These are phyloP conservation scores for Cystobasidiopsis lactophilus DNA, from an alignment of 768 basidiomycete species.

Conservation along the genomic window DNA sequence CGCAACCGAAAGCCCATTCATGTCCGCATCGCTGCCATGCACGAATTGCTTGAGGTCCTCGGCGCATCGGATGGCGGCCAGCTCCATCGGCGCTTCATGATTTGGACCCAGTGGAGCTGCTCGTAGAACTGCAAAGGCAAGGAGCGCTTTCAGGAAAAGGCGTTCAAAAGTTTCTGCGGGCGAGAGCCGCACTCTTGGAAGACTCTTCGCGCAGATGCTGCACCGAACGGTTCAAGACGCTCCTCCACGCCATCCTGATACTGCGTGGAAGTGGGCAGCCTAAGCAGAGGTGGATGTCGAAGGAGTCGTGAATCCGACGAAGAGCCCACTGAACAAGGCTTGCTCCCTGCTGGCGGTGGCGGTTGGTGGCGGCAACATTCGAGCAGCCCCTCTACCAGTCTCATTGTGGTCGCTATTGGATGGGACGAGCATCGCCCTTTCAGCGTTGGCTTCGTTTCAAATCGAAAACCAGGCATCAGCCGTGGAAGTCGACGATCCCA, in stretches of 20 bases:
- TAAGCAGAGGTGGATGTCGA: background rate
- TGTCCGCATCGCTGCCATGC: constrained; percentile 66
- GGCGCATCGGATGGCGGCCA: constrained; percentile 42
- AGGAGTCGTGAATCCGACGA: too few relatives aligned
- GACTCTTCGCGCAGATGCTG: constrained; percentile 15
- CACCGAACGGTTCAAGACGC: constrained; percentile 14
- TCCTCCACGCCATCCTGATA: constrained; percentile 12
- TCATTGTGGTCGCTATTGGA: too few relatives aligned
- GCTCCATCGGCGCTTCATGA: constrained; percentile 19
- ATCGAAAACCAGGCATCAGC: too few relatives aligned
- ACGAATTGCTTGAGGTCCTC: constrained; percentile 43
- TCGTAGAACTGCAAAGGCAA: constrained; percentile 11
- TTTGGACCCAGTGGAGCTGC: constrained; percentile 5
- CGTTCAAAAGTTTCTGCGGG: background rate
- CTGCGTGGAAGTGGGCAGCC: background rate
- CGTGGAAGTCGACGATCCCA: too few relatives aligned
- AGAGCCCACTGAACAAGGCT: too few relatives aligned
- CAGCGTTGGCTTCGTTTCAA: too few relatives aligned
- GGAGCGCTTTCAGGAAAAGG: background rate
- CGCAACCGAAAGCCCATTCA: constrained; percentile 37
- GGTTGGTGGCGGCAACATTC: too few relatives aligned
- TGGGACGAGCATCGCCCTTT: too few relatives aligned
- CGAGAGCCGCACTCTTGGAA: constrained; percentile 7
- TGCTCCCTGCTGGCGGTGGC: too few relatives aligned
- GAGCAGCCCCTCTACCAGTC: too few relatives aligned